A percentile compares a stretch with the other conserved stretches of the same genome.
These are phyloP conservation scores for Ceratobasidium sp. DNA, from an alignment of 1,284 basidiomycete genomes.

Conservation along the genomic window DNA sequence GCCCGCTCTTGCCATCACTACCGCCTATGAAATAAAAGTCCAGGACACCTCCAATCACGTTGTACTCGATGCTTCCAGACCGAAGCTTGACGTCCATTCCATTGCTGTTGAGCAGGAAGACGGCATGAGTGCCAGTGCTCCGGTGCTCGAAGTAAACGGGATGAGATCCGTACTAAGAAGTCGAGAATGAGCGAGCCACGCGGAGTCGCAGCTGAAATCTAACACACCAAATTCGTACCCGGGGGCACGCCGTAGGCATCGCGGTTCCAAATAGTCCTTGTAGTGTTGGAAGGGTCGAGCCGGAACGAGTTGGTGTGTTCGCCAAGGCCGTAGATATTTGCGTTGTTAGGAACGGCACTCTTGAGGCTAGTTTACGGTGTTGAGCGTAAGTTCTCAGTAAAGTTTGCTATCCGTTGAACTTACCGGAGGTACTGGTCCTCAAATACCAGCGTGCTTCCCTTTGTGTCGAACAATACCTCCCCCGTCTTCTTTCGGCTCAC, in stretches of 20 bases:
- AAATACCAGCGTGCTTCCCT: constrained; percentile 73
- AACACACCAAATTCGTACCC: constrained; percentile 34
- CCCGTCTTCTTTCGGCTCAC: constrained; percentile 69
- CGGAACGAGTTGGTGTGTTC: constrained; percentile 79
- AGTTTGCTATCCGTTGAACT: constrained; percentile 58
- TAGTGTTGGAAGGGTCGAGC: constrained; percentile 71
- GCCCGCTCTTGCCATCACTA: constrained; percentile 66
- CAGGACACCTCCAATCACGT: constrained; percentile 76
- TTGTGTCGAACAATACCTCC: constrained; percentile 80
- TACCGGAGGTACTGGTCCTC: constrained; percentile 84
- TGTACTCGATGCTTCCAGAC: constrained; percentile 72
- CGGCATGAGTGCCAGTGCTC: constrained; percentile 73
- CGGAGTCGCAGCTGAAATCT: too few species aligned
- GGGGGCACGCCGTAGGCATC: constrained; percentile 69
- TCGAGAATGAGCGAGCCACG: neutral
- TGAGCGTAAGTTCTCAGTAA: neutral
- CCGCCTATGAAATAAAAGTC: constrained; percentile 84
- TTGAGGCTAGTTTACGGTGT: constrained; percentile 20
- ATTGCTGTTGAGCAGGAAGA: constrained; percentile 76
- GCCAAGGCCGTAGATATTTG: constrained; percentile 84
- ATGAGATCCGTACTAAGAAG: constrained; percentile 71
- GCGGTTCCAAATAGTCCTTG: constrained; percentile 76
- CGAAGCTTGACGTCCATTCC: constrained; percentile 81
- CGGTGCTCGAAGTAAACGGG: constrained; percentile 79
- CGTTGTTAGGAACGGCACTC: constrained; percentile 62